Base-by-base conservation (phyloP, 306 rosid genomes). In the Trifolium fragiferum region DNA sequence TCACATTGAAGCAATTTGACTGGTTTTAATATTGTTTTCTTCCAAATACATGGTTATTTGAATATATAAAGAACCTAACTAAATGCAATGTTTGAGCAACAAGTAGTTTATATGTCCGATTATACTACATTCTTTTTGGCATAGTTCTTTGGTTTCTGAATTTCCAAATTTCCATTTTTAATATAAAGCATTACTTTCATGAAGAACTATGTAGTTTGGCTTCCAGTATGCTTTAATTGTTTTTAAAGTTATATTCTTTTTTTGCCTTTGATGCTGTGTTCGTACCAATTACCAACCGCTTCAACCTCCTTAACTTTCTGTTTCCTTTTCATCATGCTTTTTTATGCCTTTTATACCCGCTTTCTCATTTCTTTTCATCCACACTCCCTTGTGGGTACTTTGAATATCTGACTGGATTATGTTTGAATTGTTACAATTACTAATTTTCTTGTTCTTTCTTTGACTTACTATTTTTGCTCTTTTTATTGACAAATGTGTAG, bases 401-500 rank as follows among this genome's bases (percentile, higher is more conserved):
- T 35, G 27, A 15, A 13, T 35, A 38, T 68, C 7, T 5, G 37
- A n/a, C 21, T 68, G 23, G 41, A 60, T 74, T 47, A 27, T 69
- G 43, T 30, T 50, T 13, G 23, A 62, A 23, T 68, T 30, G 46
- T 33, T 63, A 41, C 65, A 16, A 38, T 54, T 13, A 32, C 67
- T 47, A 23, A 23, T 61, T 32, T 37, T 30, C 19, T 69, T 50
- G 58, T 10, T 70, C 68, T 68, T 66, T 18, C 30, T 13, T 32
- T 51, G 60, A 13, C 77, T n/a, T 14, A 16, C 6, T n/a, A 32
- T 53, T 63, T 50, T 53, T 53, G 3, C 33, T 72, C 55, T 65
- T 58, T 47, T 33, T 9, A 30, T 66, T 50, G n/a, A 80, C 27
- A 46, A 64, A 38, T 55, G 37, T 47, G 18, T 84, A 93, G 98